These are phyloP conservation scores for Alisma plantagoaquatica DNA, from an alignment of 106 monocot species.

Conservation along the genomic window DNA sequence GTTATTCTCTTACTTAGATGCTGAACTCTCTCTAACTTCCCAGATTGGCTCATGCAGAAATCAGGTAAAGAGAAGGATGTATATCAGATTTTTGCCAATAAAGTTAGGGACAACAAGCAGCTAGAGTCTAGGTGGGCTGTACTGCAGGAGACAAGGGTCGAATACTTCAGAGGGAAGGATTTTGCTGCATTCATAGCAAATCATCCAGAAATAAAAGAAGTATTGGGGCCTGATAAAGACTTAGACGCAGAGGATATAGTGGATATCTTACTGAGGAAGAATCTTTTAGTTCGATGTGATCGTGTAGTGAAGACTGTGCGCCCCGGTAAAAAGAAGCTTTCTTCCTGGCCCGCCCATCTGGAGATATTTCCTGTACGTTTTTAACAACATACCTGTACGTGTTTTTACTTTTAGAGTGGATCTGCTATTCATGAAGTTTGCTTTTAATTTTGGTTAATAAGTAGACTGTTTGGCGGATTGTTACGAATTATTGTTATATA, in stretches of 20 bases:
- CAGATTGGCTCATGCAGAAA: constrained; percentile 32
- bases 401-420: too few relatives aligned
- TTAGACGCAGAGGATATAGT: constrained; percentile 78
- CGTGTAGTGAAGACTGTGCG: constrained; percentile 89
- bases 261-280: constrained; percentile 60
- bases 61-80: constrained; percentile 53
- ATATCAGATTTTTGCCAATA: constrained; percentile 87
- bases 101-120: constrained; percentile 96
- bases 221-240: constrained; percentile 66
- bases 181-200: constrained; percentile 64
- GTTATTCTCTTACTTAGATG: neutral
- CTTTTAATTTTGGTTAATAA: too few relatives aligned
- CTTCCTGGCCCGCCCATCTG: constrained; percentile 97
- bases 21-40: neutral
- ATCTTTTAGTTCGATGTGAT: constrained; percentile 84
- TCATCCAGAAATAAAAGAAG: constrained; percentile 69
- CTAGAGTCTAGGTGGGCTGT: constrained; percentile 98
- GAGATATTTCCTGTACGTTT: constrained; percentile 72
- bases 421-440: too few relatives aligned
- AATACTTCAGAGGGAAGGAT: constrained; percentile 97
- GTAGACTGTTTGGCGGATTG: too few relatives aligned
- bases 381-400: too few relatives aligned
- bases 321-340: constrained; percentile 95
- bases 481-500: too few relatives aligned
- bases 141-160: constrained; percentile 94